phyloP scores from a whole-genome alignment of 2,329 filamentous ascomycete genomes.

The Didymella arachidicola region DNA sequence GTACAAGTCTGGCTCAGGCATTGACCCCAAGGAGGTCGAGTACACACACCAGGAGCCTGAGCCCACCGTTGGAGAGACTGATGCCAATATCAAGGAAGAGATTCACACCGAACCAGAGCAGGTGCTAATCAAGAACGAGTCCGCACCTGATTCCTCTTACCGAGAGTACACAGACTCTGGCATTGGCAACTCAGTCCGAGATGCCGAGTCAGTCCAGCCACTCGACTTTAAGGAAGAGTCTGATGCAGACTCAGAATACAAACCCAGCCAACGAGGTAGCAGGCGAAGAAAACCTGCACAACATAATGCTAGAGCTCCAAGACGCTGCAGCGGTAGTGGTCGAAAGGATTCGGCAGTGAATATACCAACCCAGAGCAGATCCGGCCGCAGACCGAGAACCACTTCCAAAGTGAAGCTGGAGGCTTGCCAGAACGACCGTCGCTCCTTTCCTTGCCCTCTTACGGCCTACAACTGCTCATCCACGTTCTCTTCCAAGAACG shows the following conservation, averaged over 20 bases:
- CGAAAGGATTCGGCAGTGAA: constrained; percentile 34
- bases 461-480: constrained; percentile 76
- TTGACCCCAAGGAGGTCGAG: constrained; percentile 45
- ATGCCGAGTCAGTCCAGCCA: constrained; percentile 50
- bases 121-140: constrained; percentile 27
- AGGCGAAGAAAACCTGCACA: constrained; percentile 41
- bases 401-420: constrained; percentile 21
- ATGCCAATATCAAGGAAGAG: constrained; percentile 38
- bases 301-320: constrained; percentile 31
- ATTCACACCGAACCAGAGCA: constrained; percentile 23
- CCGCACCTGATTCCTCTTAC: constrained; percentile 16
- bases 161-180: constrained; percentile 37
- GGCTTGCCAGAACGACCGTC: constrained; percentile 35
- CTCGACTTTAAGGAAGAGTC: constrained; percentile 40
- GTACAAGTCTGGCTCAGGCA: constrained; percentile 30
- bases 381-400: constrained; percentile 32
- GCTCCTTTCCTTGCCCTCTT: constrained; percentile 80
- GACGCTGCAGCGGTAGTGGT: constrained; percentile 26
- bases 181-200: constrained; percentile 40
- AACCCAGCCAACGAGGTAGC: constrained; percentile 27
- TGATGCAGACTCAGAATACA: constrained; percentile 49
- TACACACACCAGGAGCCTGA: constrained; percentile 41
- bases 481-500: constrained; percentile 83
- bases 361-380: constrained; percentile 19
- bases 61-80: constrained; percentile 34